Base-by-base conservation (phyloP, 768 basidiomycete genomes). In the Thelephora aurantiotincta region DNA sequence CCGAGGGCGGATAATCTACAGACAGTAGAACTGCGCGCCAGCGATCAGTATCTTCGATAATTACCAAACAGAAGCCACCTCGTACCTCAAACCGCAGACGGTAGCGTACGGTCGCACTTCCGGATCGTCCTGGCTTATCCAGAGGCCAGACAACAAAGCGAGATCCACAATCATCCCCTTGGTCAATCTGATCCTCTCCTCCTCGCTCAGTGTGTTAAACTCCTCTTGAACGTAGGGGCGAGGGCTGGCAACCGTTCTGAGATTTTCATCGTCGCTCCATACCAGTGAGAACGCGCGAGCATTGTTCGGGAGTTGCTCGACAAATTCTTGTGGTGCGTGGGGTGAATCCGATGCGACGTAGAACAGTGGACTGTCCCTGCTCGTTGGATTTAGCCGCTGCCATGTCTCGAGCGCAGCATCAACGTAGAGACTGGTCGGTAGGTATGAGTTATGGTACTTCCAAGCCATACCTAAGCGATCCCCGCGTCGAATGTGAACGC, bases 81-180 rank as follows among this genome's bases (percentile, higher is more conserved):
- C 71, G 7, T 48, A 79, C 80, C 70, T 73, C n/a, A 77, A 58
- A 3, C 74, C 71, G 56, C 80, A 82, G 30, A 84, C 59, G 5
- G 67, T 64, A 18, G 75, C 77, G 12, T 67, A 67, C 1, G 81
- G 78, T 14, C 58, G 56, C 3, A 68, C 58, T 4, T 30, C 26
- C 9, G 26, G 26, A 35, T 73, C 72, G 12, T 62, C 63, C 6
- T 62, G 55, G 51, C 58, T 60, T 2, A 67, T 59, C 82, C 82
- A 85, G 36, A 77, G 55, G 13, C 82, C 82, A 47, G 70, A 74
- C 20, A 82, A 50, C 55, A 83, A 50, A 11, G 82, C 82, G 50
- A 82, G 71, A 59, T 85, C 82, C 5, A 83, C 73, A 43, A 85
- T 58, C 68, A 78, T 74, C 1, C 82, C 82, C 43, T 66, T 68